These are phyloP conservation scores for Wickerhamomyces subpelliculosus DNA, from an alignment of 805 yeast species.

Conservation along the genomic window DNA sequence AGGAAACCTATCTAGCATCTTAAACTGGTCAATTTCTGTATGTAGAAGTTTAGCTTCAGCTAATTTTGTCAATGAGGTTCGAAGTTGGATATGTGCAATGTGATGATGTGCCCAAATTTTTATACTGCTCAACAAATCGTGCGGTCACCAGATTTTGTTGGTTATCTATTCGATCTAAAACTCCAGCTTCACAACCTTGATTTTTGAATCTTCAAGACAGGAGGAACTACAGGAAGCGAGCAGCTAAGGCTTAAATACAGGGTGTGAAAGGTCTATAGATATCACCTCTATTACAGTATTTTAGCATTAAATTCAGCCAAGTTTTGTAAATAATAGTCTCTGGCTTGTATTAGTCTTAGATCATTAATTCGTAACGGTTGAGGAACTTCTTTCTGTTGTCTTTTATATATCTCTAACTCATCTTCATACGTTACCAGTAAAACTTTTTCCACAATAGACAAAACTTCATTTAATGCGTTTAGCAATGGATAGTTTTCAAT, in stretches of 20 bases:
- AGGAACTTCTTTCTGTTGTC: conserved; percentile 10
- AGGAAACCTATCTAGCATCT: neutral
- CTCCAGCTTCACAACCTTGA: neutral
- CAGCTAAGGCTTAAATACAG: no score
- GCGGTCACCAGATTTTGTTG: neutral
- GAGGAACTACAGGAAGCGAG: no score
- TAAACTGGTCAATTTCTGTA: no score
- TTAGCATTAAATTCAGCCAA: conserved; percentile 1
- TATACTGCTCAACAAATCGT: neutral
- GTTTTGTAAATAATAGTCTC: conserved; percentile 21
- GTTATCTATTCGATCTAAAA: neutral
- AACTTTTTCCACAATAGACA: conserved; percentile 35
- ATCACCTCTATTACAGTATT: neutral
- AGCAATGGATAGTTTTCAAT: conserved; percentile 15
- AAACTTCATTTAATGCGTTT: conserved; percentile 32
- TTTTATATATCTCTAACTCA: conserved; percentile 8
- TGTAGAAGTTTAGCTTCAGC: no score
- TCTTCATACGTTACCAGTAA: conserved; percentile 31
- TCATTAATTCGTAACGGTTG: conserved; percentile 31
- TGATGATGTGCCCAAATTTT: neutral
- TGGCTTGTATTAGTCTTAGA: conserved; percentile 37
- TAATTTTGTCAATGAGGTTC: no score
- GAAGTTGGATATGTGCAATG: neutral
- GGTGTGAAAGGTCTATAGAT: no score
- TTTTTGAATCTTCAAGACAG: no score